Conservation (phyloP, 225 moss, liverwort and hornwort species). For the Physcomitrium patens region DNA sequence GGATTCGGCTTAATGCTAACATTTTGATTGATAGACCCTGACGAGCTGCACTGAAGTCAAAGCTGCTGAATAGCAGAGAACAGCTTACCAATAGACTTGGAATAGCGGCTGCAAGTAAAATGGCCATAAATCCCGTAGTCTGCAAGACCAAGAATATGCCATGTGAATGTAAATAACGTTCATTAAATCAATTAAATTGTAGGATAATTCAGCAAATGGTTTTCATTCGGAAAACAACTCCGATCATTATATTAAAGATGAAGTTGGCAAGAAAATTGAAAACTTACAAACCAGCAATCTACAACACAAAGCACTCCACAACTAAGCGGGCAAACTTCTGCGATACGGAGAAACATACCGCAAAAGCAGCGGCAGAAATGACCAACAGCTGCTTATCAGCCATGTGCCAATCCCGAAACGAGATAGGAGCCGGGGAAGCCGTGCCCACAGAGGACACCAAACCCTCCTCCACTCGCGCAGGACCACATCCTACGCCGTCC, state of each 20-base stretch:
- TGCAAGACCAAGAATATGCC: slow-evolving; percentile 27
- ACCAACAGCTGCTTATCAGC: slow-evolving; percentile 55
- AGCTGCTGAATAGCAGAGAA: background rate
- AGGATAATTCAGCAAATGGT: background rate
- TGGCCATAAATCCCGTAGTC: slow-evolving; percentile 56
- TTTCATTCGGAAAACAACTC: background rate
- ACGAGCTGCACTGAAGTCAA: slow-evolving; percentile 15
- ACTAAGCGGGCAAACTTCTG: background rate
- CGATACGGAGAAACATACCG: slow-evolving; percentile 36
- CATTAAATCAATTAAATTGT: background rate
- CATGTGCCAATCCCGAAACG: slow-evolving; percentile 38
- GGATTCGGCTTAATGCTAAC: slow-evolving; percentile 6
- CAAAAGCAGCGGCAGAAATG: slow-evolving; percentile 46
- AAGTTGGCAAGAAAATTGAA: background rate
- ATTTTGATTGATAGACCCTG: background rate
- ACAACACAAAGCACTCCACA: no score
- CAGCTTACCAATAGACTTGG: slow-evolving; percentile 59
- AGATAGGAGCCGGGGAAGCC: slow-evolving; percentile 29
- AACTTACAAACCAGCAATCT: no score
- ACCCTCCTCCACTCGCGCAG: slow-evolving; percentile 30
- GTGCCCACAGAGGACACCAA: slow-evolving; percentile 50
- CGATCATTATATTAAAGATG: background rate
- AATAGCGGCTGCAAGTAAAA: slow-evolving; percentile 51
- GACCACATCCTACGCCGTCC: slow-evolving; percentile 16
- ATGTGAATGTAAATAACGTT: slow-evolving; percentile 21